These are phyloP conservation scores for Pseudogymnoascus sp. DNA, from an alignment of 2,329 filamentous ascomycete species.

Conservation along the genomic window DNA sequence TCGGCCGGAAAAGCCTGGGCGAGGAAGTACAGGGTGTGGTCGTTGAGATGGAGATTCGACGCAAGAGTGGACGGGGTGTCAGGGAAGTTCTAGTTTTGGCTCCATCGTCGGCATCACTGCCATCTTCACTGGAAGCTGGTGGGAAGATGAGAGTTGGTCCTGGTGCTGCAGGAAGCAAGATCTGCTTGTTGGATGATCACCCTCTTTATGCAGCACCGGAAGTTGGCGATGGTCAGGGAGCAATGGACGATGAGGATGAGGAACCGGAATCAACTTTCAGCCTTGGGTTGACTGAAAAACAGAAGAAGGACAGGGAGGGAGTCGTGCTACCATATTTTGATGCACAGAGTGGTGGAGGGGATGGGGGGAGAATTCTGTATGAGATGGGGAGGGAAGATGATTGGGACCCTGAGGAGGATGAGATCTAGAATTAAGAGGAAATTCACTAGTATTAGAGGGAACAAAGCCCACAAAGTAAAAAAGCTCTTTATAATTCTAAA, in stretches of 20 bases:
- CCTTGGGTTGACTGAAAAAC: slow-evolving; percentile 81
- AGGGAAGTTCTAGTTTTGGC: slow-evolving; percentile 55
- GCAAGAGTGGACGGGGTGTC: slow-evolving; percentile 73
- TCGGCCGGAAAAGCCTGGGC: slow-evolving; percentile 36
- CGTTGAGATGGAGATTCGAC: slow-evolving; percentile 75
- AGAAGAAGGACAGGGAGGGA: slow-evolving; percentile 75
- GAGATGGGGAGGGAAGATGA: slow-evolving; percentile 96
- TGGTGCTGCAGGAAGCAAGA: slow-evolving; percentile 39
- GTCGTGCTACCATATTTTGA: slow-evolving; percentile 95
- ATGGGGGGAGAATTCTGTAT: slow-evolving; percentile 89
- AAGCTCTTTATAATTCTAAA: neutral
- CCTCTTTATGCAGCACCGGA: slow-evolving; percentile 51
- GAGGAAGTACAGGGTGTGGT: slow-evolving; percentile 48
- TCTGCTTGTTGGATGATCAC: slow-evolving; percentile 68
- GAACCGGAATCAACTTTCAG: slow-evolving; percentile 72
- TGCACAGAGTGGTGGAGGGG: slow-evolving; percentile 76
- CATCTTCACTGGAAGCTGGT: neutral
- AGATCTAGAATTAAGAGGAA: slow-evolving; percentile 37
- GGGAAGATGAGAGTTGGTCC: slow-evolving; percentile 15
- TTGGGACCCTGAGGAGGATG: slow-evolving; percentile 93
- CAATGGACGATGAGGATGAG: slow-evolving; percentile 34
- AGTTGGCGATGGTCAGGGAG: slow-evolving; percentile 20
- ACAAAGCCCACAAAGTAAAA: neutral
- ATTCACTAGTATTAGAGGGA: neutral
- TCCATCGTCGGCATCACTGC: slow-evolving; percentile 21